Conservation (phyloP, 1,284 basidiomycete species). For the Ganoderma multipileum region DNA sequence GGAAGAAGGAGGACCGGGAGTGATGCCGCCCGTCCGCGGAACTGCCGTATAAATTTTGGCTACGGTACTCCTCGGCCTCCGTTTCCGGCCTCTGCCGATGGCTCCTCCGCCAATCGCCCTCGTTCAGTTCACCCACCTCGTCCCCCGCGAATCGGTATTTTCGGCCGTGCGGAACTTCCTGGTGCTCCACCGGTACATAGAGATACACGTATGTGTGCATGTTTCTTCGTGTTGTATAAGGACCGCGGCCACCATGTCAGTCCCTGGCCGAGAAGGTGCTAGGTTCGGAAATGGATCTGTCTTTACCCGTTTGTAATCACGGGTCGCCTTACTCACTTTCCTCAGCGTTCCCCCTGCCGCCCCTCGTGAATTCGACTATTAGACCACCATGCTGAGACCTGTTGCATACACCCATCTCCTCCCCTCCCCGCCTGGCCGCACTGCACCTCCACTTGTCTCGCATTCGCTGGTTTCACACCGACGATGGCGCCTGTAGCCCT, state of each 20-base stretch:
- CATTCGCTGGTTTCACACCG: not conserved
- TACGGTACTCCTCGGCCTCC: slow-evolving; percentile 21
- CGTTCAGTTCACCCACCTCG: not conserved
- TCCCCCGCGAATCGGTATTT: not conserved
- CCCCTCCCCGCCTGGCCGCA: not conserved
- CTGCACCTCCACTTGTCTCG: not conserved
- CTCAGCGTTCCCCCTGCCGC: slow-evolving; percentile 5
- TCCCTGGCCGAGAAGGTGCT: slow-evolving; percentile 4
- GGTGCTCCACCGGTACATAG: too few relatives aligned
- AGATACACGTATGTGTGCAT: not conserved
- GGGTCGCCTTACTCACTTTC: slow-evolving; percentile 23
- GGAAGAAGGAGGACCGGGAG: slow-evolving; percentile 6
- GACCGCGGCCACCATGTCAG: not conserved
- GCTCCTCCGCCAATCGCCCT: slow-evolving; percentile 8
- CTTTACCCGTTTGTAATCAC: slow-evolving; percentile 23
- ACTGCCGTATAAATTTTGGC: slow-evolving; percentile 28
- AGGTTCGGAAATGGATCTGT: not conserved
- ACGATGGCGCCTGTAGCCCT: slow-evolving; percentile 30
- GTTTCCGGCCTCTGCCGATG: slow-evolving; percentile 32
- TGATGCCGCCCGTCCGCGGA: slow-evolving; percentile 13
- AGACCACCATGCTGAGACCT: not conserved
- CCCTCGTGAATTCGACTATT: not conserved
- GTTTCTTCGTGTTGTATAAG: not conserved
- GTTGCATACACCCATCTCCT: not conserved
- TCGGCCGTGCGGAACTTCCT: not conserved